Base-by-base conservation (phyloP, 495 filamentous ascomycete genomes). In the Penicillium maclennaniae region DNA sequence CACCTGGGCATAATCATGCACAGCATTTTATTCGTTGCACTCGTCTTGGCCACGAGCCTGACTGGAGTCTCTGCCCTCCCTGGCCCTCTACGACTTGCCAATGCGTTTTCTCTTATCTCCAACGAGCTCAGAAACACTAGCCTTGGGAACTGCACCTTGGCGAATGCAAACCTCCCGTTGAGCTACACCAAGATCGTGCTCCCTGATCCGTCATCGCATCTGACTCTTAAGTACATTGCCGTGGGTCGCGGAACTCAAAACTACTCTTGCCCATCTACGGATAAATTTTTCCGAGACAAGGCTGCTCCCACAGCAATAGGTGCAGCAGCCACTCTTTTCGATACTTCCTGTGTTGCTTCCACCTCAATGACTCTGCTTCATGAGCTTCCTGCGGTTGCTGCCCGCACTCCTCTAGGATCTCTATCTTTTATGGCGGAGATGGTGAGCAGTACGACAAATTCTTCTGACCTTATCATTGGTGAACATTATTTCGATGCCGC, bases 191-290 rank as follows among this genome's bases (percentile, higher is more conserved):
- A 56, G 12, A 37, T 43, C 7, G 25, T 52, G 2, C 77, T 88
- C 15, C 71, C 77, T 7, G 28, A 58, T 0, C 82, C 84, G 4
- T 65, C 69, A 10, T 28, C 68, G 10, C 67, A 66, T 48, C 54
- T 82, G 34, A 68, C 62, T 12, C 75, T 90, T 49, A 79, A 82
- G 66, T 79, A 81, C 63, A 76, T 90, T 57, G 81, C 78, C 47
- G 52, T 90, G 47, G 87, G 87, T 57, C 83, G 83, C 28, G 87
- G 87, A 47, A 83, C 85, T 54, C 87, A 91, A 60, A 91, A 91
- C 74, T 91, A 91, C 73, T 86, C 81, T 23, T 91, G 87, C 65
- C 51, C 60, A 8, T 48, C 59, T 14, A 49, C 58, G n/a, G 59
- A 69, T 43, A 8, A 7, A 23, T 52, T 54, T 28, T 31, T 37